Base-by-base conservation (phyloP, 108 stramenopile genomes). In the Chaetoceros muelleri region DNA sequence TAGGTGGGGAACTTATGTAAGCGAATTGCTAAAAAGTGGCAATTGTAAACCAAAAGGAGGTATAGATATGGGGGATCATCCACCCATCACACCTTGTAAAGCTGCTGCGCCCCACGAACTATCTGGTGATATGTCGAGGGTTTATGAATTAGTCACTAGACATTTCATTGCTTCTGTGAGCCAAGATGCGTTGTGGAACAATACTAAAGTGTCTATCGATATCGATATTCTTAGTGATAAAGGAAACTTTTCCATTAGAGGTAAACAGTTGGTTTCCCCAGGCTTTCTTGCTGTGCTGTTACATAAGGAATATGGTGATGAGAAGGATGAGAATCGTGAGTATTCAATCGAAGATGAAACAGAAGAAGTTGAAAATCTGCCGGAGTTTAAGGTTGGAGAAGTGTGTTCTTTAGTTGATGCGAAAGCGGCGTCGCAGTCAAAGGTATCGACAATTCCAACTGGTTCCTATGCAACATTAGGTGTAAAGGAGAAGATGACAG, bases 141-240 rank as follows among this genome's bases (percentile, higher is more conserved):
- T 95, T 13, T 95, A 85, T 54, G 91, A 93, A 22, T 58, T 95
- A 7, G 81, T 90, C 1, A 71, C 79, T 2, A 70, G 95, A 2
- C 91, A 93, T 69, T 95, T 91, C 57, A 81, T 93, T 57, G 95
- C 92, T 5, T 80, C 81, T 18, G 86, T 95, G 0, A 80, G 82
- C 48, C 74, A 70, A 21, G 91, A 95, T 76, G 91, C 92, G 5
- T 82, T 86, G 0, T 95, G 86, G 90, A 63, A 52, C 27, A 85
- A 85, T n/a, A 91, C 90, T 20, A 61, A 70, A 31, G 67, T 92
- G 28, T 56, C 58, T 21, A 76, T 92, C 23, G 61, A 70, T 17
- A 72, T 92, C 30, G 84, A 84, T 47, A 66, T 70, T 24, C 70
- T 92, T 26, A 82, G 70, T 23, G 76, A 79, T 1, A 77, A 87